Base-by-base conservation (phyloP, 2,329 filamentous ascomycete genomes). In the Neonectria hederae region DNA sequence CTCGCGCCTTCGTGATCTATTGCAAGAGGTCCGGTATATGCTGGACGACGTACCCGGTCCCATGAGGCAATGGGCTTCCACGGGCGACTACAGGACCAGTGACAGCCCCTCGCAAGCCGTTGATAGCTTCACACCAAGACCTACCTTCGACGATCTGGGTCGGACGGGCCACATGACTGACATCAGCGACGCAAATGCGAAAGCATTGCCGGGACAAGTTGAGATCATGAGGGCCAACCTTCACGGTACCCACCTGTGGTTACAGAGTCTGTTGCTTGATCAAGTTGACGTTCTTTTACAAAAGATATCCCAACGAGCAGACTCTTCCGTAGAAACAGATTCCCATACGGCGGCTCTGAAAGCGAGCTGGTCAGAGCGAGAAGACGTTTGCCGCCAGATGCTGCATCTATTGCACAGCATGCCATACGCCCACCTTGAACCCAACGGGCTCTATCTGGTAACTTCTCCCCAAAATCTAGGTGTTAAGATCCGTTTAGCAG, bases 241-340 rank as follows among this genome's bases (percentile, higher is more conserved):
- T 0, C 77, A 80, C 40, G 75, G 76, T 8, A 80, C 77, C 0
- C 78, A 80, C 59, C 63, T 80, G 1, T 80, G 77, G 78, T 69
- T 79, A 7, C 78, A 80, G 63, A 78, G 73, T 42, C 69, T 75
- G 6, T 65, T 79, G 0, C 66, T 78, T 2, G 78, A 80, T 38
- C 76, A 77, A 54, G 65, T 79, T 4, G 77, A 79, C 14, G 55
- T 69, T 4, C 52, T 71, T 9, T 24, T 74, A 2, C 70, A 71
- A 26, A 65, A 69, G 24, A 65, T 65, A 14, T 49, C 32, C 11
- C 46, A 63, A 7, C 38, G 46, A 8, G 22, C 54, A 22, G 45
- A 54, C 11, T 24, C 62, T 2, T n/a, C 51, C 1, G 10, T 45
- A 2, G 49, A 46, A 2, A 10, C 4, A 9, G 55, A 54, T 9